Conservation (phyloP, 768 basidiomycete species). For the Trametes punicea region DNA sequence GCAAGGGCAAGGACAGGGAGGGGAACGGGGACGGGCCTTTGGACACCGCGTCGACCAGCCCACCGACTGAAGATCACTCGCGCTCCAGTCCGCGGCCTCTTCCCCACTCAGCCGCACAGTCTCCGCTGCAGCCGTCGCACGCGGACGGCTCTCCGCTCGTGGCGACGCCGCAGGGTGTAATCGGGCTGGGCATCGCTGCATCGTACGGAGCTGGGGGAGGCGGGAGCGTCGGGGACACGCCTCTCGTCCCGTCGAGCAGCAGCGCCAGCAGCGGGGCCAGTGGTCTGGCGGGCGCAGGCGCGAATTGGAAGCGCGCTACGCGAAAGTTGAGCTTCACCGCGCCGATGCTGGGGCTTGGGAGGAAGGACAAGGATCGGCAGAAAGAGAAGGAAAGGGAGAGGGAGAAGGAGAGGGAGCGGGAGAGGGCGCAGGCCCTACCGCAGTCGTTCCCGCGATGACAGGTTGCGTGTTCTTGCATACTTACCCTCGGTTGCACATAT, state of each 20-base stretch:
- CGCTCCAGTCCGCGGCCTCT: not conserved
- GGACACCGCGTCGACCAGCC: not conserved
- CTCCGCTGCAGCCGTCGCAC: not conserved
- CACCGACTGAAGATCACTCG: not conserved
- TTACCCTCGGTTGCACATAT: not conserved
- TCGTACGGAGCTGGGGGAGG: constrained; percentile 16
- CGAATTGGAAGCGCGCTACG: constrained; percentile 40
- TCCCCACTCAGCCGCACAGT: not conserved
- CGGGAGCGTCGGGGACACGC: constrained; percentile 15
- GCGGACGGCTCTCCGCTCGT: not conserved
- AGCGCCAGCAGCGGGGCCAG: not conserved
- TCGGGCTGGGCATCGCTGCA: constrained; percentile 6
- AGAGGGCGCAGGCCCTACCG: constrained; percentile 5
- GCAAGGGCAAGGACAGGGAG: not conserved
- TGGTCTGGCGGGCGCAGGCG: constrained; percentile 13
- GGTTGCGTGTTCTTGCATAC: not conserved
- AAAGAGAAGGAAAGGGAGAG: constrained; percentile 42
- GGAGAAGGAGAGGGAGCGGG: not conserved
- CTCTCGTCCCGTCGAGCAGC: constrained; percentile 6
- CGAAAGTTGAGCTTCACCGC: constrained; percentile 69
- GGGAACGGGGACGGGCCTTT: not conserved
- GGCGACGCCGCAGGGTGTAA: not conserved
- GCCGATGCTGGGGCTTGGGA: constrained; percentile 53
- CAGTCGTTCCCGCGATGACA: constrained; percentile 12
- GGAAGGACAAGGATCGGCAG: constrained; percentile 49